These are phyloP conservation scores for Dryas drummondii DNA, from an alignment of 306 rosid genomes.

Conservation along the genomic window DNA sequence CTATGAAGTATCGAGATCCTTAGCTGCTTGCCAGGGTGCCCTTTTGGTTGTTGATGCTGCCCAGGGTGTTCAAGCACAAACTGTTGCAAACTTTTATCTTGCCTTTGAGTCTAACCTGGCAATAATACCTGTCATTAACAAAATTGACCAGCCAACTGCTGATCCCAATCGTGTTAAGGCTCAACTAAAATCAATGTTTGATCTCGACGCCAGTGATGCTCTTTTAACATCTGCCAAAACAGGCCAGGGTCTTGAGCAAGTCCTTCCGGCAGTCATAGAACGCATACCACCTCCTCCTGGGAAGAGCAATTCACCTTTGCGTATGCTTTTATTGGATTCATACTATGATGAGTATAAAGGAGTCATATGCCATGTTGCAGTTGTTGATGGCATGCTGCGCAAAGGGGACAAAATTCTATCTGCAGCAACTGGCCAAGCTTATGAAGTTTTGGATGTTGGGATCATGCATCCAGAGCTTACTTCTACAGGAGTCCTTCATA, in stretches of 20 bases:
- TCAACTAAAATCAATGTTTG: slow-evolving; percentile 85
- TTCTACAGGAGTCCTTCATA: slow-evolving; percentile 74
- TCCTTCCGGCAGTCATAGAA: slow-evolving; percentile 84
- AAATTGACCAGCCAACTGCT: slow-evolving; percentile 92
- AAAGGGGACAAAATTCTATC: slow-evolving; percentile 88
- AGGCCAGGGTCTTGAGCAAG: slow-evolving; percentile 85
- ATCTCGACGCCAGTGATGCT: slow-evolving; percentile 76
- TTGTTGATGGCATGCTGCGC: slow-evolving; percentile 75
- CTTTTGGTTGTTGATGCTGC: slow-evolving; percentile 95
- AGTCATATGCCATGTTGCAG: slow-evolving; percentile 88
- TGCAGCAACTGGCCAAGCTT: slow-evolving; percentile 67
- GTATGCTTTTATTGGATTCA: slow-evolving; percentile 91
- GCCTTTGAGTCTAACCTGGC: slow-evolving; percentile 79
- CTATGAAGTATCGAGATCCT: slow-evolving; percentile 89
- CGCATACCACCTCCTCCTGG: slow-evolving; percentile 90
- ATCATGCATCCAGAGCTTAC: slow-evolving; percentile 96
- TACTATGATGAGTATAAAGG: slow-evolving; percentile 94
- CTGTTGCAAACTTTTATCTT: slow-evolving; percentile 90
- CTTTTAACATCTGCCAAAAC: slow-evolving; percentile 92
- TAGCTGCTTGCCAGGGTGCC: slow-evolving; percentile 93
- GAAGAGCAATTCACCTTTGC: slow-evolving; percentile 53
- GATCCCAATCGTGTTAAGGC: slow-evolving; percentile 86
- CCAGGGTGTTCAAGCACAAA: slow-evolving; percentile 96
- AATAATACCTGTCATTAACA: slow-evolving; percentile 76
- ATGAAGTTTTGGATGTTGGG: slow-evolving; percentile 79